Percentiles rank a stretch among this genome's conserved stretches.
Evolutionary conservation across 2,329 filamentous ascomycete species (phyloP).

Genomic region (Fusarium solani-melongenae): DNA sequence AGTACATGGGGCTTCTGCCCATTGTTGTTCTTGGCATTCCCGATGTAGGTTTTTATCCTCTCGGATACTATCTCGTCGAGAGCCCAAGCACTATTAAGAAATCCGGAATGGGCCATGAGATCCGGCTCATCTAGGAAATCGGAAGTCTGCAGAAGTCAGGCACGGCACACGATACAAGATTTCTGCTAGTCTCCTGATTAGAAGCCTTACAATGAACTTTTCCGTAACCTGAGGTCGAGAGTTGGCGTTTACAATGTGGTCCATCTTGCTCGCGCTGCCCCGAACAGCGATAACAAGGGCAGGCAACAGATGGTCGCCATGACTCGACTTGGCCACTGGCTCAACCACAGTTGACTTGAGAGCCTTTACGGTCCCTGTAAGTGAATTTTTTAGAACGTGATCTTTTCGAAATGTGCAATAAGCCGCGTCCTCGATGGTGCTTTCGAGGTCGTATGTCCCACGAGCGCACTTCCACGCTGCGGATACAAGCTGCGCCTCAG

Average conservation of each 20-base stretch:
- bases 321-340: not conserved
- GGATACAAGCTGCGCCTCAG: conserved; percentile 29
- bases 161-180: not conserved
- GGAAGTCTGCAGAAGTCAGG: conserved; percentile 3
- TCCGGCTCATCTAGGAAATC: not conserved
- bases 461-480: conserved; percentile 35
- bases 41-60: conserved; percentile 10
- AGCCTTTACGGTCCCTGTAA: conserved; percentile 27
- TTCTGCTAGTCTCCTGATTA: not conserved
- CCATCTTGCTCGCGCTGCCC: conserved; percentile 38
- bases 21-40: not conserved
- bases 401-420: conserved; percentile 22
- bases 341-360: conserved; percentile 29
- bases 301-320: conserved; percentile 7
- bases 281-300: conserved; percentile 34
- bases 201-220: conserved; percentile 30
- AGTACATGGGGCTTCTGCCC: conserved; percentile 24
- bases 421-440: conserved; percentile 9
- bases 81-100: conserved; percentile 30
- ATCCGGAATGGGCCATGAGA: conserved; percentile 32
- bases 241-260: conserved; percentile 37
- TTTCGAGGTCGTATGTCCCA: conserved; percentile 19
- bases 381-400: conserved; percentile 11
- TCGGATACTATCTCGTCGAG: conserved; percentile 13
- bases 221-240: conserved; percentile 4